Evolutionary conservation across 148 eudicot genomes (phyloP).

Genomic region (Hydrangea macrophylla): DNA sequence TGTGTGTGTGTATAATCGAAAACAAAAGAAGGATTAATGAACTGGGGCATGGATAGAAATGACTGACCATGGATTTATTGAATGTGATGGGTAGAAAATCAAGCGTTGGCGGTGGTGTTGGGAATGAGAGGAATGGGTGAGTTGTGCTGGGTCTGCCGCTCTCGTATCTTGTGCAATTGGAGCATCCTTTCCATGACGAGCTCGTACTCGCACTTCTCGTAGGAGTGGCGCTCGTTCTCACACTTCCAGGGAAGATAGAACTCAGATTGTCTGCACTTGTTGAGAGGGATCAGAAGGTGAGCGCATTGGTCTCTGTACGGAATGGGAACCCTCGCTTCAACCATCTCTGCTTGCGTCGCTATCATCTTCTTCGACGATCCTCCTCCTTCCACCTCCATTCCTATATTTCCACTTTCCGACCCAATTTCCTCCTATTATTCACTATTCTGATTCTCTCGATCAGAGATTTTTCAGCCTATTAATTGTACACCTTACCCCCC

Average conservation of each 20-base stretch:
- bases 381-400: constrained; percentile 65
- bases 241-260: constrained; percentile 92
- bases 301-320: constrained; percentile 95
- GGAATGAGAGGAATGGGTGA: constrained; percentile 59
- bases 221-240: constrained; percentile 71
- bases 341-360: constrained; percentile 88
- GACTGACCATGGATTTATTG: neutral
- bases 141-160: constrained; percentile 29
- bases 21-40: neutral
- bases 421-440: too few species aligned
- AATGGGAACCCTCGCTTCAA: constrained; percentile 61
- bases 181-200: constrained; percentile 98
- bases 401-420: too few species aligned
- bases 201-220: constrained; percentile 97
- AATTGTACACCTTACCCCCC: too few species aligned
- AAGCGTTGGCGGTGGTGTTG: constrained; percentile 77
- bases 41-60: neutral
- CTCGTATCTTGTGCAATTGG: constrained; percentile 78
- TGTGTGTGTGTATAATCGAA: too few species aligned
- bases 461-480: too few species aligned
- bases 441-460: too few species aligned
- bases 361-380: constrained; percentile 98
- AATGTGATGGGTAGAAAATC: neutral
- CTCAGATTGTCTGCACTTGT: constrained; percentile 91
- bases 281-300: constrained; percentile 87